Evolutionary conservation across 176 grass and related monocot genomes (phyloP).

Genomic region (Musa troglodytarum): DNA sequence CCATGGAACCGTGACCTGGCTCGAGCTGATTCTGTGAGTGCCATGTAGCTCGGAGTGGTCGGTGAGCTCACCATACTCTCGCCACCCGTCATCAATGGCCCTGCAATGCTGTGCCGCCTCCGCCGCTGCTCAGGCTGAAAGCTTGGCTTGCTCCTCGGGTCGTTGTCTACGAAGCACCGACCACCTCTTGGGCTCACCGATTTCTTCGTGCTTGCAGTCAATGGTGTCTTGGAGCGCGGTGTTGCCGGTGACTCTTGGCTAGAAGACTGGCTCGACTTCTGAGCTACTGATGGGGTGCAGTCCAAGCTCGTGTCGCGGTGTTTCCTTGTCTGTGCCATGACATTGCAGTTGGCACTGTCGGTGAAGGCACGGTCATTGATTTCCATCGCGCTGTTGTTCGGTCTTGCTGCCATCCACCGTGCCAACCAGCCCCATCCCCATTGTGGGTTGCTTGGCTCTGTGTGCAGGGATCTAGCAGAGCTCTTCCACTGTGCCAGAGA

Average conservation of each 20-base stretch:
- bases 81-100: conserved; percentile 52
- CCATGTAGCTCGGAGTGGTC: conserved; percentile 71
- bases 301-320: conserved; percentile 20
- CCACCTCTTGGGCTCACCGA: conserved; percentile 13
- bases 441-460: conserved; percentile 61
- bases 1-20: conserved; percentile 34
- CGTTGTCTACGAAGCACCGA: conserved; percentile 22
- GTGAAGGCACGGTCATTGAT: conserved; percentile 15
- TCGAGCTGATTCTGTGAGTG: conserved; percentile 56
- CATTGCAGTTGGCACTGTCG: conserved; percentile 15
- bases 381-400: conserved; percentile 26
- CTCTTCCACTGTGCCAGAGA: conserved; percentile 56
- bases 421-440: conserved; percentile 99
- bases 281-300: conserved; percentile 23
- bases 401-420: conserved; percentile 56
- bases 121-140: conserved; percentile 9
- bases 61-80: conserved; percentile 57
- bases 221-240: neutral
- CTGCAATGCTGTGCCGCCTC: conserved; percentile 39
- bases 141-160: conserved; percentile 20
- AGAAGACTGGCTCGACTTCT: conserved; percentile 13
- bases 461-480: conserved; percentile 49
- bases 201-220: neutral
- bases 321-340: neutral
- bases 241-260: neutral